Percentiles rank a stretch among this genome's conserved stretches.
These are phyloP conservation scores for Rhododendron simsii DNA, from an alignment of 148 eudicot genomes.

Conservation along the genomic window DNA sequence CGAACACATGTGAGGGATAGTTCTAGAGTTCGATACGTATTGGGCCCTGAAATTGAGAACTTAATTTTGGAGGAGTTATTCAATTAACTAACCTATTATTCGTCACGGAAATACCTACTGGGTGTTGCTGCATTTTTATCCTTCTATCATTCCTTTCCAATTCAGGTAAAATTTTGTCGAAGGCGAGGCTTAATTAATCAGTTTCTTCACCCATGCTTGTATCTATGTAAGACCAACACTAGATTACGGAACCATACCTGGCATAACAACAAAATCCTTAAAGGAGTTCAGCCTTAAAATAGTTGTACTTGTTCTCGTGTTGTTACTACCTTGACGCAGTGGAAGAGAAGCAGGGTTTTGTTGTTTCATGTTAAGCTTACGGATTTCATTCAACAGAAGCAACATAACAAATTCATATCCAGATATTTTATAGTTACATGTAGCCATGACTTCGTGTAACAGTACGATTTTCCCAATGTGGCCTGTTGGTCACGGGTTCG, in stretches of 20 bases:
- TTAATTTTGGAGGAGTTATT: background rate
- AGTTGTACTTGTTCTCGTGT: background rate
- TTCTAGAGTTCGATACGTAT: background rate
- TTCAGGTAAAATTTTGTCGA: background rate
- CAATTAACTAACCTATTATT: background rate
- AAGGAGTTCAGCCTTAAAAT: background rate
- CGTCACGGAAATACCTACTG: background rate
- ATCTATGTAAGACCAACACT: background rate
- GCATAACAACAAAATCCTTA: background rate
- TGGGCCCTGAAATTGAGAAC: background rate
- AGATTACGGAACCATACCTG: background rate
- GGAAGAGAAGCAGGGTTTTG: background rate
- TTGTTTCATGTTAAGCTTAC: constrained; percentile 1
- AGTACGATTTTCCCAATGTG: background rate
- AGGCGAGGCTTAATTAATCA: background rate
- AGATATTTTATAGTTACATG: background rate
- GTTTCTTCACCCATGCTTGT: background rate
- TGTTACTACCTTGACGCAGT: background rate
- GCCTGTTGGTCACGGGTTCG: background rate
- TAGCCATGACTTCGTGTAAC: background rate
- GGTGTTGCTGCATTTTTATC: background rate
- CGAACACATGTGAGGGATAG: background rate
- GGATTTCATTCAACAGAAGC: background rate
- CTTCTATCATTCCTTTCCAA: background rate
- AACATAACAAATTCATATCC: background rate